These are phyloP conservation scores for Myxozyma geophila DNA, from an alignment of 805 yeast genomes.

Conservation along the genomic window DNA sequence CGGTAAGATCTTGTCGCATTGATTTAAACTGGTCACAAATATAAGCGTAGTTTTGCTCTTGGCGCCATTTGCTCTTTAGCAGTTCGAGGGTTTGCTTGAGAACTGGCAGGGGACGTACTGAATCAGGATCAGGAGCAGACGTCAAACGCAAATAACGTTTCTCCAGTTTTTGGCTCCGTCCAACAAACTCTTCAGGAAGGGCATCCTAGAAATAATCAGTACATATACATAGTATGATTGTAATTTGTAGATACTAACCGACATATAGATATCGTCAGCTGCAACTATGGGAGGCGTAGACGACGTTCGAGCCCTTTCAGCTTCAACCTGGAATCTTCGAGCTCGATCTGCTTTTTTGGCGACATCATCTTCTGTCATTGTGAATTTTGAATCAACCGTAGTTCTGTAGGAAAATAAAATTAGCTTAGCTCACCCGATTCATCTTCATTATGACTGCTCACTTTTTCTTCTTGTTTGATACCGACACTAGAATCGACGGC, in stretches of 20 bases:
- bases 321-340: slow-evolving; percentile 52
- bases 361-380: slow-evolving; percentile 3
- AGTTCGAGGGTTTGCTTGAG: slow-evolving; percentile 61
- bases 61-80: slow-evolving; percentile 58
- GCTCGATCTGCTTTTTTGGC: slow-evolving; percentile 47
- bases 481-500: neutral
- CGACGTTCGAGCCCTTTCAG: slow-evolving; percentile 36
- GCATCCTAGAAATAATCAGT: slow-evolving; percentile 11
- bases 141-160: slow-evolving; percentile 84
- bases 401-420: neutral
- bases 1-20: slow-evolving; percentile 89
- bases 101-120: slow-evolving; percentile 73
- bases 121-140: slow-evolving; percentile 84
- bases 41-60: slow-evolving; percentile 68
- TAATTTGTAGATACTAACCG: neutral
- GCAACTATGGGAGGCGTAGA: slow-evolving; percentile 5
- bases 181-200: slow-evolving; percentile 51
- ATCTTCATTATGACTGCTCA: neutral
- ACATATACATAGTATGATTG: neutral
- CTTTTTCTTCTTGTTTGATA: slow-evolving; percentile 11
- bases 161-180: slow-evolving; percentile 68
- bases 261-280: neutral
- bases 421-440: neutral
- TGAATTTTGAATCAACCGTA: neutral
- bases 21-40: slow-evolving; percentile 90